A percentile compares a stretch with the other conserved stretches of the same genome.
Evolutionary conservation across 2,329 filamentous ascomycete species (phyloP).

Genomic region (Phaeophleospora eucalypticola): DNA sequence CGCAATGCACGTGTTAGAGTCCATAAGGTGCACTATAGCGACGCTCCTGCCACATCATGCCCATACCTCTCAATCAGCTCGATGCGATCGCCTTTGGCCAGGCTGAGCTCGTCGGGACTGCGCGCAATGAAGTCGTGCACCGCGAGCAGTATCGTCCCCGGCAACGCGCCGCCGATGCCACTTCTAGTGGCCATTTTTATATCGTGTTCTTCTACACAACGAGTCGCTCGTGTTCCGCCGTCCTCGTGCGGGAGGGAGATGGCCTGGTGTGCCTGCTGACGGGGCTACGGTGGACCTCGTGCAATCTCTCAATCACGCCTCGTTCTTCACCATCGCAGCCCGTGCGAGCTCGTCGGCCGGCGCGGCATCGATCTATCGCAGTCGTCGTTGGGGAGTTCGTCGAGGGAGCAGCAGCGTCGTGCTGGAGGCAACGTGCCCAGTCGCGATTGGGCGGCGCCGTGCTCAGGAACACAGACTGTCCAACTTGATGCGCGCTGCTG

Average conservation of each 20-base stretch:
- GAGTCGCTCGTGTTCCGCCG: background rate
- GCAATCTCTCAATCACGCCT: background rate
- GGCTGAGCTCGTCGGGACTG: slow-evolving; percentile 86
- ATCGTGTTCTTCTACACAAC: background rate
- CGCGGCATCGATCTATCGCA: background rate
- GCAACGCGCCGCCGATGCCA: slow-evolving; percentile 25
- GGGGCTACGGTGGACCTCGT: background rate
- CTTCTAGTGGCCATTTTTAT: slow-evolving; percentile 22
- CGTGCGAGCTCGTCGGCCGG: background rate
- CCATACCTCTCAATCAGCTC: slow-evolving; percentile 67
- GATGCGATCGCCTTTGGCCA: slow-evolving; percentile 79
- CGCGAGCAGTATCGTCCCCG: slow-evolving; percentile 54
- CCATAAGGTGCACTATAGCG: background rate
- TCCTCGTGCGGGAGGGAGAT: background rate
- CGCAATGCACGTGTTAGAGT: slow-evolving; percentile 1
- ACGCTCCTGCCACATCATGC: background rate
- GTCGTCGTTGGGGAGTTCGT: background rate
- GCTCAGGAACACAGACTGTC: background rate
- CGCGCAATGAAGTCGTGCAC: slow-evolving; percentile 87
- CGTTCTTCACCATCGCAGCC: background rate
- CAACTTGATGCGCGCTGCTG: background rate
- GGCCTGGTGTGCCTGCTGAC: background rate
- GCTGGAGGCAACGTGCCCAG: background rate
- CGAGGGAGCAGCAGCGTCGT: background rate
- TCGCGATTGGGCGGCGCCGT: background rate